A percentile compares a stretch with the other conserved stretches of the same genome.
These are phyloP conservation scores for Albizia julibrissin DNA, from an alignment of 306 rosid genomes.

Conservation along the genomic window DNA sequence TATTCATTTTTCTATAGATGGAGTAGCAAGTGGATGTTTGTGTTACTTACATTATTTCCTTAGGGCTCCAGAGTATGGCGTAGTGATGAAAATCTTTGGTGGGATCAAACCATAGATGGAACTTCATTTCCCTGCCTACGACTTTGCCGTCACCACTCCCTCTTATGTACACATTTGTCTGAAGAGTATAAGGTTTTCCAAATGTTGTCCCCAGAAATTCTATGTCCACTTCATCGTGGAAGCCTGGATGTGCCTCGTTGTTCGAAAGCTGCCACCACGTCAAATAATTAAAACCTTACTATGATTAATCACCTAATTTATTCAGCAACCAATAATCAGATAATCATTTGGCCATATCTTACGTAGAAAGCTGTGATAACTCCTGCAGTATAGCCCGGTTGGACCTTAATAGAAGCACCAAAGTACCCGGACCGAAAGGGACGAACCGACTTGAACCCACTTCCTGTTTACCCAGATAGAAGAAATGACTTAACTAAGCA, in stretches of 20 bases:
- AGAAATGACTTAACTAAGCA: neutral
- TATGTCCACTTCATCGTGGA: slow-evolving; percentile 96
- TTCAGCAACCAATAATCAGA: neutral
- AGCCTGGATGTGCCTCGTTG: slow-evolving; percentile 91
- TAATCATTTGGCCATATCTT: slow-evolving; percentile 28
- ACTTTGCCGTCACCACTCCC: slow-evolving; percentile 92
- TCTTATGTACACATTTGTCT: slow-evolving; percentile 90
- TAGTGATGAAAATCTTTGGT: slow-evolving; percentile 81
- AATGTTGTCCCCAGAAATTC: slow-evolving; percentile 96
- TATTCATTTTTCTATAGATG: neutral
- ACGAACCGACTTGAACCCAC: slow-evolving; percentile 89
- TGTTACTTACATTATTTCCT: neutral
- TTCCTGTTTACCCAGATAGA: slow-evolving; percentile 51
- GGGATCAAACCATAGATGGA: slow-evolving; percentile 96
- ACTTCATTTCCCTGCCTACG: slow-evolving; percentile 95
- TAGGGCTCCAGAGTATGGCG: slow-evolving; percentile 41
- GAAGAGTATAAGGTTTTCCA: slow-evolving; percentile 92
- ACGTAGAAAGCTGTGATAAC: slow-evolving; percentile 96
- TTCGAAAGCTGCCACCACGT: slow-evolving; percentile 81
- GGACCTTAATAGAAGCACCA: slow-evolving; percentile 84
- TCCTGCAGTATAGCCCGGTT: slow-evolving; percentile 97
- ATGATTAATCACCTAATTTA: neutral
- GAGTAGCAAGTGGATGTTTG: neutral
- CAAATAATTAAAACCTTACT: slow-evolving; percentile 14
- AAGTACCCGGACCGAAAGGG: slow-evolving; percentile 95